Base-by-base conservation (phyloP, 495 filamentous ascomycete genomes). In the Aspergillus coremiiformis region DNA sequence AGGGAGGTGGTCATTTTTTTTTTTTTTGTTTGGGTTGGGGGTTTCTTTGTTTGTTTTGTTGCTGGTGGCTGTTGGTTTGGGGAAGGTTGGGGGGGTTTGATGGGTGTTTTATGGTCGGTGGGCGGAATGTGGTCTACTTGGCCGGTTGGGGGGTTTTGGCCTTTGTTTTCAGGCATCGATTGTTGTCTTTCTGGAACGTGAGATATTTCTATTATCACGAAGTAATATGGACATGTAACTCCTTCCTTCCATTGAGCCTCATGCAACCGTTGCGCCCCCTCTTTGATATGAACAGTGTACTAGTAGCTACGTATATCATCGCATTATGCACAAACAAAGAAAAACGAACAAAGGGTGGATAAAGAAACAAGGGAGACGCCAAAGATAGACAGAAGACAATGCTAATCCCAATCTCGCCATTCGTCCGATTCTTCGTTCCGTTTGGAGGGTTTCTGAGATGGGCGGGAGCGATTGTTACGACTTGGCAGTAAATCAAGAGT, bases 321-420 rank as follows among this genome's bases (percentile, higher is more conserved):
- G 19, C n/a, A n/a, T n/a, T 33, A 17, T 45, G 43, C 44, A 47
- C 19, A 17, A 2, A 21, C n/a, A 33, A 21, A 6, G 17, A 39
- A 29, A 52, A 35, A 14, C 39, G 19, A 32, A 46, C 20, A 19
- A 41, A 43, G n/a, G n/a, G n/a, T n/a, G n/a, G n/a, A n/a, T n/a
- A n/a, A n/a, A n/a, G n/a, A n/a, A n/a, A n/a, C n/a, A n/a, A n/a
- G n/a, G n/a, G n/a, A 33, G 21, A 44, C 26, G 21, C 6, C 17
- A 6, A 52, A 33, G 0, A 33, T 29, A 12, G 43, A 22, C 22
- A 46, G 51, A 52, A 43, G 33, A 39, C 54, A 41, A 14, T 29
- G 33, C 61, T 48, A 74, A 55, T 75, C 72, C 72, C 72, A 75
- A 24, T 73, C 65, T 2, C 68, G 66, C 72, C 72, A 75, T 55